A percentile compares a stretch with the other conserved stretches of the same genome.
phyloP scores from a whole-genome alignment of 495 filamentous ascomycete genomes.

The Aspergillus indologenus region DNA sequence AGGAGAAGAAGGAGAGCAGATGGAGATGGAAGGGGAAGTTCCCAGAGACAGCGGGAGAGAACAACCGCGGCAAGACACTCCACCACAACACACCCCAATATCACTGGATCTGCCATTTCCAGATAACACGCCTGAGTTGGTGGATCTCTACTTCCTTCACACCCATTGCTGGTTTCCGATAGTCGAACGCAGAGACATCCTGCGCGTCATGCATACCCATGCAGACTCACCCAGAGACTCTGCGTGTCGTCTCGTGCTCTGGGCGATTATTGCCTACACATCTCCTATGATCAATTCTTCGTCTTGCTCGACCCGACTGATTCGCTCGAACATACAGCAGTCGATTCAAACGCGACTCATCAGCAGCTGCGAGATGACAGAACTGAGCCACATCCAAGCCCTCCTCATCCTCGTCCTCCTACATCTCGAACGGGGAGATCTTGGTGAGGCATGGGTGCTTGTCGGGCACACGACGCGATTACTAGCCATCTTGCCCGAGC shows the following conservation, averaged over 20 bases:
- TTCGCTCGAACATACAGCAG: background rate
- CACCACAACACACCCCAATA: background rate
- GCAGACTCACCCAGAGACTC: slow-evolving; percentile 12
- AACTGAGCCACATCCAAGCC: slow-evolving; percentile 52
- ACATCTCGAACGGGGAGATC: slow-evolving; percentile 43
- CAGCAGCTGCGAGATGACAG: slow-evolving; percentile 30
- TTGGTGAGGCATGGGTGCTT: slow-evolving; percentile 46
- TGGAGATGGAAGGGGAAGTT: slow-evolving; percentile 3
- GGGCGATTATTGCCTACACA: slow-evolving; percentile 20
- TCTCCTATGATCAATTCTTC: background rate
- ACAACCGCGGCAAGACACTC: background rate
- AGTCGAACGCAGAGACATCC: slow-evolving; percentile 55
- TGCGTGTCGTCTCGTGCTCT: slow-evolving; percentile 23
- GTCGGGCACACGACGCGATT: slow-evolving; percentile 51
- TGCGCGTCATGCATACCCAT: slow-evolving; percentile 27
- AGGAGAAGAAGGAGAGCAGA: background rate
- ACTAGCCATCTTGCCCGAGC: slow-evolving; percentile 24
- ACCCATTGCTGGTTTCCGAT: slow-evolving; percentile 67
- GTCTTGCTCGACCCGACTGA: no score
- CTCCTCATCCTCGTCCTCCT: slow-evolving; percentile 52
- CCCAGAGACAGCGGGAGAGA: background rate
- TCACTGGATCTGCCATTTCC: slow-evolving; percentile 13
- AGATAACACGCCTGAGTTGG: slow-evolving; percentile 29
- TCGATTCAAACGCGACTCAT: background rate
- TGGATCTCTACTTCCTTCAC: slow-evolving; percentile 63